Evolutionary conservation across 768 basidiomycete species (phyloP).

Genomic region (Xanthoconium stramineum): DNA sequence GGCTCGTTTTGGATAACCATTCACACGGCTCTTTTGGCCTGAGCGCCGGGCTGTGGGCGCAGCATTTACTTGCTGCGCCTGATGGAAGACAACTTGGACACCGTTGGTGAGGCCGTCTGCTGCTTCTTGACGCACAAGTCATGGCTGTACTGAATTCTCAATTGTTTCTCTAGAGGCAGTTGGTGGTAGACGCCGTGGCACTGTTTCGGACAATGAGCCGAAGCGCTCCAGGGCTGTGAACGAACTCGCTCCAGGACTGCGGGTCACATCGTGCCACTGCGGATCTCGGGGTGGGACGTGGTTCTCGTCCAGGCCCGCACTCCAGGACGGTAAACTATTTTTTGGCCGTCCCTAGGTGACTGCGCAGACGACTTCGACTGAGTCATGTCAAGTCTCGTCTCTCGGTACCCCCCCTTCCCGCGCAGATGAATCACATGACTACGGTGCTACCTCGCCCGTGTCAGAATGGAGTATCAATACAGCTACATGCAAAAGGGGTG

Average conservation of each 20-base stretch:
- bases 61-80: too few relatives aligned
- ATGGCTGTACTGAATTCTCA: conserved; percentile 1
- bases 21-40: conserved; percentile 3
- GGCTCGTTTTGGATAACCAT: not conserved
- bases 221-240: not conserved
- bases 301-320: too few relatives aligned
- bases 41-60: too few relatives aligned
- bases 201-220: not conserved
- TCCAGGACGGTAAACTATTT: not conserved
- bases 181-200: not conserved
- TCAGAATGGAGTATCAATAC: too few relatives aligned
- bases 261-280: not conserved
- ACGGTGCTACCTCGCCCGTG: too few relatives aligned
- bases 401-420: not conserved
- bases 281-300: not conserved
- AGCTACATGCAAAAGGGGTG: too few relatives aligned
- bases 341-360: not conserved
- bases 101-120: not conserved
- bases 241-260: not conserved
- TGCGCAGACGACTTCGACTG: not conserved
- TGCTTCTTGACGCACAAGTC: not conserved
- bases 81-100: too few relatives aligned
- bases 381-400: not conserved
- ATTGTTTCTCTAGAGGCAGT: not conserved
- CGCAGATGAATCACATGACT: not conserved